phyloP scores from a whole-genome alignment of 441 rosid genomes.

The Viola pubescens region DNA sequence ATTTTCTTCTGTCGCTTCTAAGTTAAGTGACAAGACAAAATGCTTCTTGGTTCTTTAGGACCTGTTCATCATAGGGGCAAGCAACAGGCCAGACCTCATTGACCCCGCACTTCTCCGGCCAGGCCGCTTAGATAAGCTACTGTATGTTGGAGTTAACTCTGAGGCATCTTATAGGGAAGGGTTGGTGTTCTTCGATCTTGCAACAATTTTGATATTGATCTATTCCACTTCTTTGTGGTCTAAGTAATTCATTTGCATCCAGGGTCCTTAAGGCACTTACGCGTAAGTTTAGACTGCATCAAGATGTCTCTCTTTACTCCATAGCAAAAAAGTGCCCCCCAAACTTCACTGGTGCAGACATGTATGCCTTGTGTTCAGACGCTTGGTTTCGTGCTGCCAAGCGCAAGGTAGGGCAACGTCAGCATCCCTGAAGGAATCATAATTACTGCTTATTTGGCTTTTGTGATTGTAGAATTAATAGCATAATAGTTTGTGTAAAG shows the following conservation, averaged over 20 bases:
- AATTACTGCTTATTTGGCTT: background rate
- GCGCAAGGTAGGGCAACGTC: constrained; percentile 50
- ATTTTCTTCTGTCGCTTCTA: constrained; percentile 12
- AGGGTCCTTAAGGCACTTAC: constrained; percentile 93
- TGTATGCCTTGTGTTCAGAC: constrained; percentile 97
- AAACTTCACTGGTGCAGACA: constrained; percentile 95
- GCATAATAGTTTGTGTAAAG: background rate
- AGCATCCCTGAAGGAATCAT: constrained; percentile 1
- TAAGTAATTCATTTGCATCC: constrained; percentile 18
- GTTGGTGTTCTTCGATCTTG: constrained; percentile 30
- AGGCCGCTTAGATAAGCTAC: constrained; percentile 90
- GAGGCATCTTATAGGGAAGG: constrained; percentile 84
- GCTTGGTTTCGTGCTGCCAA: constrained; percentile 99
- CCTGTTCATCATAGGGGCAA: constrained; percentile 91
- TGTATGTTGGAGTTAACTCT: constrained; percentile 87
- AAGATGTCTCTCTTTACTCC: constrained; percentile 68
- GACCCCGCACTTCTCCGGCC: constrained; percentile 94
- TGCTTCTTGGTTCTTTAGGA: constrained; percentile 37
- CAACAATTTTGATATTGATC: constrained; percentile 3
- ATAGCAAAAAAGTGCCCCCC: constrained; percentile 84
- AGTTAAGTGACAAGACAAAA: constrained; percentile 3
- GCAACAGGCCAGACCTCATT: constrained; percentile 95
- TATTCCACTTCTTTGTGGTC: constrained; percentile 5
- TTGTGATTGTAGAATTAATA: background rate
- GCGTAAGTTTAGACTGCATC: constrained; percentile 75